A percentile compares a stretch with the other conserved stretches of the same genome.
These are phyloP conservation scores for Coleophoma eucalyptorum DNA, from an alignment of 2,329 filamentous ascomycete species.

Conservation along the genomic window DNA sequence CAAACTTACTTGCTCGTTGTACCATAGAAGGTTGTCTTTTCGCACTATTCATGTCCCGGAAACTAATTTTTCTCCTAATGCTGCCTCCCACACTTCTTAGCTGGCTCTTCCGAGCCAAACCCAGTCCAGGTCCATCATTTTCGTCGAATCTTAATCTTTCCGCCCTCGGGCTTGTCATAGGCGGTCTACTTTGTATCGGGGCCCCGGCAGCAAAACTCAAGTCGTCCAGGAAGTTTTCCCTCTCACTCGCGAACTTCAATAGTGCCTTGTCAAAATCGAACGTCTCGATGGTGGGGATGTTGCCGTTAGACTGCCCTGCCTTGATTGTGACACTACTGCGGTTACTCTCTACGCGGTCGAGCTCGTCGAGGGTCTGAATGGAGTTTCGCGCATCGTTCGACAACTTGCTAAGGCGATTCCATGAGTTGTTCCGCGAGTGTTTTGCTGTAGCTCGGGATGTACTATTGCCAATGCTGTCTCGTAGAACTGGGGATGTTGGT, in stretches of 20 bases:
- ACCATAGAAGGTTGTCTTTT: slow-evolving; percentile 76
- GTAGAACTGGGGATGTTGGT: slow-evolving; percentile 31
- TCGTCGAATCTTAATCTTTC: slow-evolving; percentile 81
- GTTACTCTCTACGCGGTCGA: slow-evolving; percentile 49
- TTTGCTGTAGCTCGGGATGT: slow-evolving; percentile 35
- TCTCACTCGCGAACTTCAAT: slow-evolving; percentile 90
- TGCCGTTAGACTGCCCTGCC: slow-evolving; percentile 24
- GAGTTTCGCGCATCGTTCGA: slow-evolving; percentile 47
- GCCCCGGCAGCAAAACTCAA: slow-evolving; percentile 78
- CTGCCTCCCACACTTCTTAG: slow-evolving; percentile 64
- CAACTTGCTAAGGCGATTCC: slow-evolving; percentile 52
- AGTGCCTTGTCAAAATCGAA: slow-evolving; percentile 93
- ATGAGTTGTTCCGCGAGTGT: slow-evolving; percentile 59
- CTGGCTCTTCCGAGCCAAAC: slow-evolving; percentile 32
- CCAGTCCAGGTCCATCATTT: slow-evolving; percentile 29
- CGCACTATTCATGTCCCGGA: slow-evolving; percentile 91
- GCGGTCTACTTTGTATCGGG: slow-evolving; percentile 63
- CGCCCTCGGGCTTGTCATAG: slow-evolving; percentile 74
- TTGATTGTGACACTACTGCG: slow-evolving; percentile 64
- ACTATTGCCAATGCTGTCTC: not conserved
- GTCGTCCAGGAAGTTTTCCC: slow-evolving; percentile 90
- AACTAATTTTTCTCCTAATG: slow-evolving; percentile 87
- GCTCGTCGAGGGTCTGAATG: slow-evolving; percentile 53
- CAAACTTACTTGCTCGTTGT: slow-evolving; percentile 64
- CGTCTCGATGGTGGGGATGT: slow-evolving; percentile 44